Percentiles rank a stretch among this genome's conserved stretches.
Evolutionary conservation across 75 land plant species (phyloP).

Genomic region (Ceratopteris richardii): DNA sequence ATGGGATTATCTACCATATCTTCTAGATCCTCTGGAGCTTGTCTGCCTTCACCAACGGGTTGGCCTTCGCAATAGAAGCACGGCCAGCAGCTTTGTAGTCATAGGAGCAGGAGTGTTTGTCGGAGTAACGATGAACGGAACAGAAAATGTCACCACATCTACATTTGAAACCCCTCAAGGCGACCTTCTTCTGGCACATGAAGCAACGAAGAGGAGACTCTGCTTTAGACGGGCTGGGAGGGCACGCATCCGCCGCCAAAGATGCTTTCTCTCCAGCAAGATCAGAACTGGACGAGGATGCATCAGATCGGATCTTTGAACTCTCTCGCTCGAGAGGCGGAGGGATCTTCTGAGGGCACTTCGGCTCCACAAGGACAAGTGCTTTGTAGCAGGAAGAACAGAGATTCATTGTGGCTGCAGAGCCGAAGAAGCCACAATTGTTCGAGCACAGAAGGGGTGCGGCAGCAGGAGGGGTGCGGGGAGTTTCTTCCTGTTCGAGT

Average conservation of each 20-base stretch:
- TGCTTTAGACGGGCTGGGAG: no score
- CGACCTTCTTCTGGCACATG: slow-evolving; percentile 54
- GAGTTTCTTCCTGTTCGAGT: slow-evolving; percentile 21
- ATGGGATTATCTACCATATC: no score
- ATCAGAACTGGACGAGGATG: background rate
- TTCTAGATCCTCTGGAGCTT: slow-evolving; percentile 54
- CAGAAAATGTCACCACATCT: slow-evolving; percentile 59
- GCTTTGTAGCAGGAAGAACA: slow-evolving; percentile 47
- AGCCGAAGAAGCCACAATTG: slow-evolving; percentile 50
- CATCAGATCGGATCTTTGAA: background rate
- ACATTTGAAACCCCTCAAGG: slow-evolving; percentile 68
- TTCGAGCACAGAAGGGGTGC: slow-evolving; percentile 37
- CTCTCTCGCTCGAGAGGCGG: no score
- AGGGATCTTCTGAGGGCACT: background rate
- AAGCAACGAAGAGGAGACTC: slow-evolving; percentile 35
- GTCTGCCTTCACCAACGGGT: slow-evolving; percentile 60
- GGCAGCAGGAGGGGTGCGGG: slow-evolving; percentile 31
- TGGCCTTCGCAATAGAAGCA: slow-evolving; percentile 59
- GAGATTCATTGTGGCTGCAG: slow-evolving; percentile 30
- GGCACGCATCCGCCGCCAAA: no score
- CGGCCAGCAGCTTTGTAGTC: slow-evolving; percentile 59
- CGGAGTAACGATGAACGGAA: slow-evolving; percentile 55
- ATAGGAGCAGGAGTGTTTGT: slow-evolving; percentile 52
- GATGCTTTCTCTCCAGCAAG: no score
- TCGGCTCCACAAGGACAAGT: slow-evolving; percentile 18